Percentiles rank a stretch among this genome's conserved stretches.
Evolutionary conservation across 257 asterid genomes (phyloP).

Genomic region (Coffea eugenioides): DNA sequence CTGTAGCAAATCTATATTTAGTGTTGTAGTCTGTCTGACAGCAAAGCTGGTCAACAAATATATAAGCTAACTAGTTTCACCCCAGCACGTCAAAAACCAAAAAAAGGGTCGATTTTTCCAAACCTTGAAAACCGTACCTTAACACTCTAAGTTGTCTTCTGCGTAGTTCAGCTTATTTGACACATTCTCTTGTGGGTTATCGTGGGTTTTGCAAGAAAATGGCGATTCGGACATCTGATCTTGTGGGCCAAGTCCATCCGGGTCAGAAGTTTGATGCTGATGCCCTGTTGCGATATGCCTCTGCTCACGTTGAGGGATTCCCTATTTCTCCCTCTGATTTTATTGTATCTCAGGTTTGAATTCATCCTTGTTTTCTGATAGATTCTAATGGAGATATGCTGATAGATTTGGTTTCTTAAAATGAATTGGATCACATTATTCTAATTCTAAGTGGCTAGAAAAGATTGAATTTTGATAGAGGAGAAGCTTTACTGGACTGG

Average conservation of each 20-base stretch:
- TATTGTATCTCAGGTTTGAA: conserved; percentile 68
- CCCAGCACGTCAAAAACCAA: no score
- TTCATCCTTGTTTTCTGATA: neutral
- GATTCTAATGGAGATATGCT: neutral
- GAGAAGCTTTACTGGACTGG: conserved; percentile 1
- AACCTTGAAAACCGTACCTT: neutral
- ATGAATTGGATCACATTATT: neutral
- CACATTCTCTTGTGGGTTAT: neutral
- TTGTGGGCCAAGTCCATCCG: conserved; percentile 66
- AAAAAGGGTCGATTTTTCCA: neutral
- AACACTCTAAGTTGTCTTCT: neutral
- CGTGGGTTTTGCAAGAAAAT: conserved; percentile 4
- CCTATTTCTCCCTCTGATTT: conserved; percentile 51
- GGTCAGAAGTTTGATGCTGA: conserved; percentile 60
- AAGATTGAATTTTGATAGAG: neutral
- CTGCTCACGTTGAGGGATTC: conserved; percentile 64
- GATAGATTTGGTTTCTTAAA: neutral
- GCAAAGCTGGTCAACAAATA: neutral
- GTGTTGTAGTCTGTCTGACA: neutral
- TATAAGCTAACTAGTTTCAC: neutral
- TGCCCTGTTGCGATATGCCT: conserved; percentile 55
- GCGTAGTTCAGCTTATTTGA: neutral
- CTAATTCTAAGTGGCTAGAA: neutral
- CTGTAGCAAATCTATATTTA: no score
- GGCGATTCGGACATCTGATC: conserved; percentile 61